Conservation (phyloP, 2,329 filamentous ascomycete genomes). For the Periconia sp. region DNA sequence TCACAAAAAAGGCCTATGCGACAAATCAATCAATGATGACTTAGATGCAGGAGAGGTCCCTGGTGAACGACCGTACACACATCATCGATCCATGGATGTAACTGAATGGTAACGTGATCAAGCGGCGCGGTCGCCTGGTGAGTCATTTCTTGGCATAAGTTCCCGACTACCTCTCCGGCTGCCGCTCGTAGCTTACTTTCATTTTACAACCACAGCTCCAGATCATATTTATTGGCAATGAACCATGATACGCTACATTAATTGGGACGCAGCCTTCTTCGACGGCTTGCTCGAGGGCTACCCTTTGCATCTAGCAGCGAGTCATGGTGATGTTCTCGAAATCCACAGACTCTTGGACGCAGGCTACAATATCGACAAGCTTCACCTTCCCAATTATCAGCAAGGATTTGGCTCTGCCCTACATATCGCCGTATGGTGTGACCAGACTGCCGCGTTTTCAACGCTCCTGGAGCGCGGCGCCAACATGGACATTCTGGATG, state of each 20-base stretch:
- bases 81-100: no score
- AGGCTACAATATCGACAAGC: constrained; percentile 2
- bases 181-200: neutral
- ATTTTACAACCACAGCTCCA: constrained; percentile 1
- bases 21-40: no score
- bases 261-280: constrained; percentile 3
- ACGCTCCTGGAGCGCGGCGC: constrained; percentile 3
- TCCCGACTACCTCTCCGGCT: no score
- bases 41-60: no score
- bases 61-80: no score
- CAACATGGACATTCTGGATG: constrained; percentile 3
- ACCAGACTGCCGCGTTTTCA: constrained; percentile 2
- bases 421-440: constrained; percentile 2
- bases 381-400: neutral
- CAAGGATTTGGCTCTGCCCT: constrained; percentile 2
- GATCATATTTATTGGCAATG: neutral
- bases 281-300: neutral
- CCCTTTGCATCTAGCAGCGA: constrained; percentile 4
- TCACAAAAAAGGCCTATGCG: no score
- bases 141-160: no score
- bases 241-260: neutral
- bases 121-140: no score
- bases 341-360: constrained; percentile 3
- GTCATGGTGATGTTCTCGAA: constrained; percentile 5
- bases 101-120: no score